Conservation (phyloP, 2,329 filamentous ascomycete genomes). For the Triangularia verruculosa region DNA sequence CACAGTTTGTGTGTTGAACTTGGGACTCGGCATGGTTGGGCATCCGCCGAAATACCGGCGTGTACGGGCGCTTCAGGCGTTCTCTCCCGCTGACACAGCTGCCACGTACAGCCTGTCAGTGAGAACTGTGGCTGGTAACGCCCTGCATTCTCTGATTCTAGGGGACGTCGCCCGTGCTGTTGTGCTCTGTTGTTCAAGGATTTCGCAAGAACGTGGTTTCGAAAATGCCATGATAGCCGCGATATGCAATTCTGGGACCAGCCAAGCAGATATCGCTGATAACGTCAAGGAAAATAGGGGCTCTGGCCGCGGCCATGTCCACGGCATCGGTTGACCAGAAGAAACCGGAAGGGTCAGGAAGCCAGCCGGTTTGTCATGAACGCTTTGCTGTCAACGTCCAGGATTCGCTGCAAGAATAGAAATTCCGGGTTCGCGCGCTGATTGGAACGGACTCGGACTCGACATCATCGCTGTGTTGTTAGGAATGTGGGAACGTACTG, state of each 20-base stretch:
- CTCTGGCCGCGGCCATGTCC: background rate
- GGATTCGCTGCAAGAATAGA: background rate
- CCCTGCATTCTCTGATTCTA: constrained; percentile 12
- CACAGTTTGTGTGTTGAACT: constrained; percentile 21
- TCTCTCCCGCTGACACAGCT: constrained; percentile 13
- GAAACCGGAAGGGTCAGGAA: background rate
- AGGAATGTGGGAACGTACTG: too few species aligned
- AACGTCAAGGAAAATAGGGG: background rate
- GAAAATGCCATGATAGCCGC: background rate
- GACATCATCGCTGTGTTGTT: background rate
- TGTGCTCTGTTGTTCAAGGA: background rate
- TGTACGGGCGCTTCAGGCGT: constrained; percentile 14
- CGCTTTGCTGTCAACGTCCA: background rate
- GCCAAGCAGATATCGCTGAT: background rate
- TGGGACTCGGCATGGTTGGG: constrained; percentile 10
- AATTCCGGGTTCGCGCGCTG: background rate
- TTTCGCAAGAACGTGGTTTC: background rate
- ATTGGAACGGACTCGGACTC: background rate
- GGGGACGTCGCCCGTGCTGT: constrained; percentile 3
- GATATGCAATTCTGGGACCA: background rate
- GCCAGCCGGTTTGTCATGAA: background rate
- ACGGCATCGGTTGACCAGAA: background rate
- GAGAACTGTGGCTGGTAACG: constrained; percentile 6
- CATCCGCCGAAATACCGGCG: constrained; percentile 8
- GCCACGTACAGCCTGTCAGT: constrained; percentile 25